A percentile compares a stretch with the other conserved stretches of the same genome.
Conservation (phyloP, 1,139 yeast genomes). For the Nadsonia starkeyi-henricii region DNA sequence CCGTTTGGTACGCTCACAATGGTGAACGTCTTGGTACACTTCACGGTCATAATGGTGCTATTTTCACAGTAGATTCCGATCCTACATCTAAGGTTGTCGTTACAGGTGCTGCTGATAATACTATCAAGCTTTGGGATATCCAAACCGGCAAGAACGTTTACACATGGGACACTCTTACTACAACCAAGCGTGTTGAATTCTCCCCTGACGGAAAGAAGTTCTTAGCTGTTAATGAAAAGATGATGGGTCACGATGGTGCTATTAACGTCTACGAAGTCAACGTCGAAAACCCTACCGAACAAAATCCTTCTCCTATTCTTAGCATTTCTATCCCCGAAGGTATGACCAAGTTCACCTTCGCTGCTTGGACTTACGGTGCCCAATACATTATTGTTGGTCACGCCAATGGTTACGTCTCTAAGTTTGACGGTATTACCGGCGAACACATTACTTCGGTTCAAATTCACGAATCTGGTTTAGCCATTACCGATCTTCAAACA, state of each 20-base stretch:
- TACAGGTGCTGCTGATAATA: constrained; percentile 87
- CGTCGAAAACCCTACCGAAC: constrained; percentile 26
- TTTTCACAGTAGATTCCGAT: constrained; percentile 89
- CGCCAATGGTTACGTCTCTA: constrained; percentile 71
- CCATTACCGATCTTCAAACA: constrained; percentile 78
- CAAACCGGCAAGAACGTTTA: constrained; percentile 62
- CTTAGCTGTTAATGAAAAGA: constrained; percentile 77
- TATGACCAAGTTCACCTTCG: constrained; percentile 62
- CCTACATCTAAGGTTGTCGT: constrained; percentile 48
- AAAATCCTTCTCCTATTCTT: constrained; percentile 38
- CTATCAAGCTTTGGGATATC: constrained; percentile 79
- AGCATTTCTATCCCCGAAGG: constrained; percentile 40
- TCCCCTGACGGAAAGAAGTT: constrained; percentile 58
- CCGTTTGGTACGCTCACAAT: constrained; percentile 83
- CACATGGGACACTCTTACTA: constrained; percentile 68
- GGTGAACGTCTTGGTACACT: constrained; percentile 96
- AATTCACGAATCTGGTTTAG: constrained; percentile 48
- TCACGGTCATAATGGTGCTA: constrained; percentile 83
- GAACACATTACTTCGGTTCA: constrained; percentile 44
- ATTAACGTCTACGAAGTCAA: constrained; percentile 54
- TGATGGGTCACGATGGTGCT: constrained; percentile 81
- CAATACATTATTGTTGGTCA: constrained; percentile 74
- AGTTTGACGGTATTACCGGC: constrained; percentile 66
- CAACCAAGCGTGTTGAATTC: constrained; percentile 83
- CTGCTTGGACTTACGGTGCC: constrained; percentile 75